Evolutionary conservation across 768 basidiomycete species (phyloP).

Genomic region (Galerina sulciceps): DNA sequence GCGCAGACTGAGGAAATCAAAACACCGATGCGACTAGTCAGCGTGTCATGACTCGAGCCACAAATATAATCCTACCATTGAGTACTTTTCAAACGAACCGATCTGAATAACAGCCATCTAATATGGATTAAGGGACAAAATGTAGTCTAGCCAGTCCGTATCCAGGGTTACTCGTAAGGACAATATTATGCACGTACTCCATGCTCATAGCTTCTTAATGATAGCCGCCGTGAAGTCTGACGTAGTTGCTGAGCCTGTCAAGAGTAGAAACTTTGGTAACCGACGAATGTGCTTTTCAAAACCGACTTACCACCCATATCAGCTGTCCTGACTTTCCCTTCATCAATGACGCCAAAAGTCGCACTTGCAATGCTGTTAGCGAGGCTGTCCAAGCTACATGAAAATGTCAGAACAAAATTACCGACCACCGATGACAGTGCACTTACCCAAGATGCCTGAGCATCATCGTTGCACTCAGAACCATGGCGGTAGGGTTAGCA

Average conservation of each 20-base stretch:
- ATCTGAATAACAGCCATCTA: conserved; percentile 11
- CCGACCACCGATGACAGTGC: not conserved
- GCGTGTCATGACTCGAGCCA: not conserved
- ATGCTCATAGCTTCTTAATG: conserved; percentile 71
- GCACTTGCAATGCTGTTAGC: conserved; percentile 93
- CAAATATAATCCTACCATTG: conserved; percentile 15
- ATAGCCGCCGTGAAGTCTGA: conserved; percentile 94
- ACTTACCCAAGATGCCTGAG: conserved; percentile 89
- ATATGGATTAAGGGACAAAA: conserved; percentile 7
- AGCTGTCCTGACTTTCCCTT: conserved; percentile 86
- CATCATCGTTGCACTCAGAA: conserved; percentile 98
- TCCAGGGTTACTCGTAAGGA: conserved; percentile 18
- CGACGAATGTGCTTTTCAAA: not conserved
- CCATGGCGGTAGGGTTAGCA: conserved; percentile 97
- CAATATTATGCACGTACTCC: not conserved
- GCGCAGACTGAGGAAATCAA: too few species aligned
- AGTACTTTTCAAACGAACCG: conserved; percentile 15
- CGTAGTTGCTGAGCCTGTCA: conserved; percentile 81
- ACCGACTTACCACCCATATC: conserved; percentile 87
- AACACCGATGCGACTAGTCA: too few species aligned
- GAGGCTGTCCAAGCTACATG: conserved; percentile 78
- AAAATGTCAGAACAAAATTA: conserved; percentile 7
- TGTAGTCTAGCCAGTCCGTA: conserved; percentile 23
- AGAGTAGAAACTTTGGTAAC: conserved; percentile 9
- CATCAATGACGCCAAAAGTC: conserved; percentile 91